A percentile compares a stretch with the other conserved stretches of the same genome.
Conservation (phyloP, 2,329 filamentous ascomycete genomes). For the Pyrenophora seminiperda region DNA sequence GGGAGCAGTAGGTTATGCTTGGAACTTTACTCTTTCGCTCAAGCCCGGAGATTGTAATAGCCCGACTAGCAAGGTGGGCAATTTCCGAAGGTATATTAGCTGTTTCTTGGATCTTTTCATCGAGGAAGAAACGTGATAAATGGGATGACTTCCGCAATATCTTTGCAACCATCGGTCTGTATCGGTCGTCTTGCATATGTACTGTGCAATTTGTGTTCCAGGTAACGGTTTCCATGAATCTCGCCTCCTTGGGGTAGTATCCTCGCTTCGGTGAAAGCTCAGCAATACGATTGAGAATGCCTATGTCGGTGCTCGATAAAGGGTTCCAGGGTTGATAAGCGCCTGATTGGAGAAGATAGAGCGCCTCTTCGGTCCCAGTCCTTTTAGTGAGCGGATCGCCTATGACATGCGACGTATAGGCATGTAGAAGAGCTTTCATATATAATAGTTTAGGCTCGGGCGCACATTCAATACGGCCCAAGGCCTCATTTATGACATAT, state of each 20-base stretch:
- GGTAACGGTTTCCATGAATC: conserved; percentile 37
- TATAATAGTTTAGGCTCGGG: conserved; percentile 62
- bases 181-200: conserved; percentile 42
- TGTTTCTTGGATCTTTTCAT: not conserved
- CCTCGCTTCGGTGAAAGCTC: conserved; percentile 46
- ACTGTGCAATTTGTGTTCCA: conserved; percentile 37
- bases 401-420: conserved; percentile 62
- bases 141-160: conserved; percentile 21
- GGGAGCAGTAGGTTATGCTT: conserved; percentile 15
- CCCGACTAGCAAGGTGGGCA: conserved; percentile 27
- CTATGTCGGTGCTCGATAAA: conserved; percentile 1
- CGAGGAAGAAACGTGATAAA: conserved; percentile 14
- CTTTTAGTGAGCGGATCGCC: conserved; percentile 63
- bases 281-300: conserved; percentile 33
- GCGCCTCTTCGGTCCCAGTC: conserved; percentile 66
- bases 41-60: conserved; percentile 8
- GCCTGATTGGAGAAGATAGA: conserved; percentile 57
- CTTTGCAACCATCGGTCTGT: conserved; percentile 15
- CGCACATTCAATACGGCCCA: conserved; percentile 63
- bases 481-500: conserved; percentile 59
- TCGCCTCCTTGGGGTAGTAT: conserved; percentile 35
- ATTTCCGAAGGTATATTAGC: not conserved
- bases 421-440: conserved; percentile 64
- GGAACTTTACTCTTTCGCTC: not conserved
- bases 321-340: conserved; percentile 51